Base-by-base conservation (phyloP, 371 early-diverging fungal genomes). In the Syncephalastrum monosporum region DNA sequence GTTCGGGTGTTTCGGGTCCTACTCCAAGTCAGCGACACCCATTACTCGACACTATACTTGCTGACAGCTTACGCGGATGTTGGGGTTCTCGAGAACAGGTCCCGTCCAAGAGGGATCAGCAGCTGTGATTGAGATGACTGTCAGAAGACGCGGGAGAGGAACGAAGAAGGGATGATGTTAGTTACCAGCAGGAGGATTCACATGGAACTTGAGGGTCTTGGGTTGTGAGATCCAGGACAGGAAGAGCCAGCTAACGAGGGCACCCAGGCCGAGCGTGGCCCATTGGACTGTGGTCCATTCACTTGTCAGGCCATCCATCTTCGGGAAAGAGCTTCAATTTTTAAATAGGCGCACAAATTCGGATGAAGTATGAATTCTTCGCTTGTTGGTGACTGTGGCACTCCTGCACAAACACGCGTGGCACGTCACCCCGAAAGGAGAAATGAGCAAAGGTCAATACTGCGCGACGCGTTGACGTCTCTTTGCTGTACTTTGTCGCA, bases 91-190 rank as follows among this genome's bases (percentile, higher is more conserved):
- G 19, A 86, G 69, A 14, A 78, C 72, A 48, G 75, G 70, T 2
- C 77, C 81, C 52, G 74, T 79, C 85, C 85, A 84, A 17, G 69
- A 72, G 5, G 82, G 78, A 53, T 69, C 56, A 23, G 75, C 68
- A 50, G 69, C 79, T 69, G 65, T 19, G 12, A 38, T 42, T 8
- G 12, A 0, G 38, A 44, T 15, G 13, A 19, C 5, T 47, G 50
- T 16, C 19, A 25, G 38, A 52, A 27, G 21, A 21, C 21, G 2
- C 21, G 21, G 21, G 21, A 53, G 13, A 47, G n/a, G 45, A 15
- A 48, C 14, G 15, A 19, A 43, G 50, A 29, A 14, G 14, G 13
- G 42, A 48, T 3, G 33, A 52, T 10, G 17, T 23, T 3, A 21
- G 52, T 65, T 72, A 77, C 78, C 72, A 52, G 64, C 68, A 52